Percentiles rank a stretch among this genome's conserved stretches.
These are phyloP conservation scores for Lentinula sp. DNA, from an alignment of 768 basidiomycete species.

Conservation along the genomic window DNA sequence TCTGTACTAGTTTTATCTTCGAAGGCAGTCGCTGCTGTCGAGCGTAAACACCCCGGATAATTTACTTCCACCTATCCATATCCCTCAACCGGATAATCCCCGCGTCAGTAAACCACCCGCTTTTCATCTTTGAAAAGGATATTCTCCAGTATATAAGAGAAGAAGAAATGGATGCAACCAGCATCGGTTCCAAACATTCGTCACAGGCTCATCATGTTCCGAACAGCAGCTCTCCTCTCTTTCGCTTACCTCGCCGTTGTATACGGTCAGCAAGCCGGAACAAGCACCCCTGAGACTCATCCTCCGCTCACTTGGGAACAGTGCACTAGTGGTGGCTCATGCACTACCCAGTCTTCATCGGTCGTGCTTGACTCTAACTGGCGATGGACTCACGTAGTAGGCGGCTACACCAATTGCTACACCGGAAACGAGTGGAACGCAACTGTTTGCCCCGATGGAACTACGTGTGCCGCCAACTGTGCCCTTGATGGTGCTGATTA, in stretches of 20 bases:
- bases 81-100: background rate
- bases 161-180: background rate
- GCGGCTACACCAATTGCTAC: conserved; percentile 34
- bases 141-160: background rate
- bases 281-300: conserved; percentile 34
- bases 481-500: conserved; percentile 42
- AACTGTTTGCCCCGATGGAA: conserved; percentile 41
- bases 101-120: background rate
- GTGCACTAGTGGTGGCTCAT: conserved; percentile 30
- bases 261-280: conserved; percentile 38
- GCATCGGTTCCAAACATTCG: background rate
- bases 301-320: conserved; percentile 30
- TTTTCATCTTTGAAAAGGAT: background rate
- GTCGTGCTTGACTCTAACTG: conserved; percentile 46
- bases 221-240: conserved; percentile 17
- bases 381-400: conserved; percentile 37
- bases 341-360: conserved; percentile 21
- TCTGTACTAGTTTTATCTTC: background rate
- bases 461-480: conserved; percentile 39
- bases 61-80: background rate
- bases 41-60: background rate
- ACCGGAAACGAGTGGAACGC: conserved; percentile 45
- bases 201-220: conserved; percentile 15
- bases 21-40: background rate
- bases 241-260: conserved; percentile 23